A percentile compares a stretch with the other conserved stretches of the same genome.
Conservation (phyloP, 176 grass and related monocot species). For the Eragrostis nindensis region DNA sequence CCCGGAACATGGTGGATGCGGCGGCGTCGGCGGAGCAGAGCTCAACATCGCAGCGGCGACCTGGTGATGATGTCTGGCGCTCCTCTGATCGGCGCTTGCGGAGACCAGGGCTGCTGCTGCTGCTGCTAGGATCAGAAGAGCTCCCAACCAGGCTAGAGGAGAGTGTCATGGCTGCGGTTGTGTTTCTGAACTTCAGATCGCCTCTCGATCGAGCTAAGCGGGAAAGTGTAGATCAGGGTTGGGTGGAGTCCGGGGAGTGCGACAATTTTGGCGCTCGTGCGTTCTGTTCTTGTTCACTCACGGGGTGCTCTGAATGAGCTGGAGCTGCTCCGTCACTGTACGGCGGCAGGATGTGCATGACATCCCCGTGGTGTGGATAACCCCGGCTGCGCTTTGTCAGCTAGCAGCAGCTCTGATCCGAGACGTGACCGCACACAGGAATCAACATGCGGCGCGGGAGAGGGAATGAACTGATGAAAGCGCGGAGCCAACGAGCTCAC, state of each 20-base stretch:
- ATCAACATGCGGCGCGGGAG: no score
- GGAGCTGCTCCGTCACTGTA: background rate
- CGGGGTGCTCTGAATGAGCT: background rate
- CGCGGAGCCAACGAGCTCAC: no score
- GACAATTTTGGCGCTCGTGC: background rate
- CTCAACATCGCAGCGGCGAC: background rate
- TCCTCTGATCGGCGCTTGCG: background rate
- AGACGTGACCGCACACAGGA: no score
- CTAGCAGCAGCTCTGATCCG: background rate
- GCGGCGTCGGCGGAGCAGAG: background rate
- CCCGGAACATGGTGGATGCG: background rate
- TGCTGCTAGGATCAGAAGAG: background rate
- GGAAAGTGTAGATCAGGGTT: background rate
- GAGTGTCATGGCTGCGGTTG: background rate
- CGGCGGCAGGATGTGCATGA: background rate
- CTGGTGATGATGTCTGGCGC: background rate
- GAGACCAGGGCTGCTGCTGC: background rate
- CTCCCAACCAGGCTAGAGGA: background rate
- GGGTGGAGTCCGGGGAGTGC: background rate
- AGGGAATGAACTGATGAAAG: no score
- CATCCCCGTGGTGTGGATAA: background rate
- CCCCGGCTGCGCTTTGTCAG: background rate
- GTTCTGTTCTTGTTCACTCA: background rate
- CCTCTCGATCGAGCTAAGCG: no score
- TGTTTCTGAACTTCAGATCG: no score